Evolutionary conservation across 768 basidiomycete genomes (phyloP), one percentile per base, ranked within the genome.

Genomic region (Russula vinacea): DNA sequence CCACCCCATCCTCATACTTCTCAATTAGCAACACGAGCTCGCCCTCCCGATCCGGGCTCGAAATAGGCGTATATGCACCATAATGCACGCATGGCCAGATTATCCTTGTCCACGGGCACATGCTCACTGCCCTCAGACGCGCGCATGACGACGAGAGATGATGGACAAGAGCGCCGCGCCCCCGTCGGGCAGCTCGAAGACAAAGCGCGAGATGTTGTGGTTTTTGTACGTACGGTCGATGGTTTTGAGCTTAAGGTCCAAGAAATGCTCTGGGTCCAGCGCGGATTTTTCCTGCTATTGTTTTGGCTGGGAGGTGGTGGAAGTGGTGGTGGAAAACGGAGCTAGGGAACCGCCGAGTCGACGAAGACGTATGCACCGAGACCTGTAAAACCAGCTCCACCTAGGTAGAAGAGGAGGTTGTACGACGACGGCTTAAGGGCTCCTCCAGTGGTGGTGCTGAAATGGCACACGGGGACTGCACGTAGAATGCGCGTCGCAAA

Each of bases 1-100:
- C 85, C 69, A 89, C 86, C 59, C 94, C 94, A 1, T 77, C 83
- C 49, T 94, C 88, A 69, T 89, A 88, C 67, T 85, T 87, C 77
- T 98, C 98, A 74, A 98, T 78, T 67, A 98, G 75, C 67, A 98
- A 83, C 14, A 81, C 80, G 52, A 96, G 75, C 71, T 92, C 87
- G 32, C 92, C 94, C 59, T 84, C 83, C 8, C 79, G 71, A 62
- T 94, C 86, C 9, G 91, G 82, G 0, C 84, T 76, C 24, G 94
- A 94, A 68, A 93, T 84, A 58, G 97, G 94, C 5, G 97, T 99
- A 76, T 99, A 99, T 0, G 97, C n/a, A n/a, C n/a, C n/a, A n/a
- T n/a, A n/a, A n/a, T n/a, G n/a, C 92, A 59, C 94, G 84, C 68
- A 89, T 81, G 75, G 94, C 84, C 56, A 92, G 90, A 69, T 92